phyloP scores from a whole-genome alignment of 306 rosid genomes.

The Cercis canadensis region DNA sequence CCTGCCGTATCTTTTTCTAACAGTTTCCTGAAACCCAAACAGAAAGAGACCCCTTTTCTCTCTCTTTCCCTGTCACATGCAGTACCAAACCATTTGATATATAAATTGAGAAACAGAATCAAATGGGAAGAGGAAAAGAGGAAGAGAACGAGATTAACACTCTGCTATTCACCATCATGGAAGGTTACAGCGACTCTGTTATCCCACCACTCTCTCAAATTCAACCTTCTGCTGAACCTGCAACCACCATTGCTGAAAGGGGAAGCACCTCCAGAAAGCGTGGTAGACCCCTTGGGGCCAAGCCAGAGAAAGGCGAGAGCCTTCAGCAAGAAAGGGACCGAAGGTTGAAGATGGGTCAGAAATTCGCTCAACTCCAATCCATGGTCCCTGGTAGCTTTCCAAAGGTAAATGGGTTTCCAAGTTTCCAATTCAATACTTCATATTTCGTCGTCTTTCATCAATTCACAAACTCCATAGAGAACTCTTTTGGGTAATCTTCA shows the following conservation, averaged over 20 bases:
- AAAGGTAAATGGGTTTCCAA: conserved; percentile 29
- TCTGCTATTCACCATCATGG: conserved; percentile 11
- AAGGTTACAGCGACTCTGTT: conserved; percentile 11
- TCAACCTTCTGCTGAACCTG: conserved; percentile 20
- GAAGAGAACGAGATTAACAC: neutral
- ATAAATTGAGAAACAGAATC: neutral
- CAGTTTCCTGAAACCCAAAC: conserved; percentile 26
- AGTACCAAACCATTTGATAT: conserved; percentile 24
- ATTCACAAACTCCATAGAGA: neutral
- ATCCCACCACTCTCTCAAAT: conserved; percentile 19
- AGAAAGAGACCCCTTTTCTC: neutral
- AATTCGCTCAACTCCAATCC: conserved; percentile 41
- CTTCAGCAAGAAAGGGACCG: conserved; percentile 40
- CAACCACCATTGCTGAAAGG: conserved; percentile 12
- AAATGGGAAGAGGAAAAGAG: neutral
- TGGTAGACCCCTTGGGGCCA: neutral
- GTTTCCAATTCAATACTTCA: too few relatives aligned
- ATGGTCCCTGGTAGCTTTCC: conserved; percentile 35
- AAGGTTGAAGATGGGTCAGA: conserved; percentile 43
- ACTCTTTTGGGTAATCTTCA: neutral
- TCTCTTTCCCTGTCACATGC: neutral
- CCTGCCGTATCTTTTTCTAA: neutral
- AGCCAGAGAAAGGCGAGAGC: neutral
- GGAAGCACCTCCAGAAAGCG: conserved; percentile 39
- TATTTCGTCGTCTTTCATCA: neutral